Evolutionary conservation across 805 yeast genomes (phyloP).

Genomic region (Kazachstania kunashirensis): DNA sequence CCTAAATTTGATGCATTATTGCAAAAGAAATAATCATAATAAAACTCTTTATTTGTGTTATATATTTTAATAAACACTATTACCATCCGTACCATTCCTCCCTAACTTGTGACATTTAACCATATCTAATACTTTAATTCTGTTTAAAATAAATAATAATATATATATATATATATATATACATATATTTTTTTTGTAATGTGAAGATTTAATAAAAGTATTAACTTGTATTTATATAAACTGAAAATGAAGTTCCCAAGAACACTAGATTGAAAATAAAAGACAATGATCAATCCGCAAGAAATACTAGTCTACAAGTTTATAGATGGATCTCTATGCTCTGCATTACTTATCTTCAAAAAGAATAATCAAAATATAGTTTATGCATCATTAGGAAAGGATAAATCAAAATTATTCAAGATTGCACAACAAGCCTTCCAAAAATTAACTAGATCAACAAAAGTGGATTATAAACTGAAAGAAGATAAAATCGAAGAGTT

Average conservation of each 20-base stretch:
- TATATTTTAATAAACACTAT: background rate
- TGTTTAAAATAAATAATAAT: too few species aligned
- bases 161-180: too few species aligned
- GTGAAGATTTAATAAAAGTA: too few species aligned
- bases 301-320: conserved; percentile 9
- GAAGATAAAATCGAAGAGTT: background rate
- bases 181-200: too few species aligned
- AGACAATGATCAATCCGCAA: background rate
- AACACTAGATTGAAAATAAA: background rate
- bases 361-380: conserved; percentile 10
- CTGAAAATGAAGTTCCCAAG: background rate
- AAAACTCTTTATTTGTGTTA: background rate
- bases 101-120: too few species aligned
- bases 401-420: conserved; percentile 8
- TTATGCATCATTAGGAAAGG: conserved; percentile 13
- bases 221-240: too few species aligned
- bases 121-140: too few species aligned
- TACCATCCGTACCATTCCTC: too few species aligned
- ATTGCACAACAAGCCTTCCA: conserved; percentile 9
- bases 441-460: conserved; percentile 3
- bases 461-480: background rate
- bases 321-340: conserved; percentile 8
- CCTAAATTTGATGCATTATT: conserved; percentile 85
- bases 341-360: conserved; percentile 11
- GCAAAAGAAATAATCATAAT: conserved; percentile 6